Evolutionary conservation across 1,139 yeast species (phyloP).

Genomic region (Blastobotrys raffinosifermentans): DNA sequence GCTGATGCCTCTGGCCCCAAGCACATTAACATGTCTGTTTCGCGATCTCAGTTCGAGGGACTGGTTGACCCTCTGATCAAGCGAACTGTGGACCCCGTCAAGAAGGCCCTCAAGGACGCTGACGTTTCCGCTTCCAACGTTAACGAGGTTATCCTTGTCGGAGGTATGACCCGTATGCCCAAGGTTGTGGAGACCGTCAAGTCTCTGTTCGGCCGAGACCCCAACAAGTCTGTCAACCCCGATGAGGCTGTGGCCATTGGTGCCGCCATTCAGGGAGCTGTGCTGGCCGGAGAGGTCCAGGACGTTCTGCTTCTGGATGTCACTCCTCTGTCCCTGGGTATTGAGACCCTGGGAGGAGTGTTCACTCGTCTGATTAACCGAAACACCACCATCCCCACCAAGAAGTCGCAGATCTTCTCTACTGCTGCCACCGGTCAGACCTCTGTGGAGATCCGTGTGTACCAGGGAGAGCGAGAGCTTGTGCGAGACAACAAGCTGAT

Average conservation of each 20-base stretch:
- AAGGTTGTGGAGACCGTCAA: slow-evolving; percentile 97
- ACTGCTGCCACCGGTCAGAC: slow-evolving; percentile 99
- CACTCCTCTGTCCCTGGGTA: slow-evolving; percentile 95
- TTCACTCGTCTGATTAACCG: slow-evolving; percentile 96
- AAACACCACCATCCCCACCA: slow-evolving; percentile 97
- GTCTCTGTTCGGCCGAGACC: slow-evolving; percentile 86
- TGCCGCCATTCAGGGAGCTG: slow-evolving; percentile 99
- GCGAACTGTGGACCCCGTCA: slow-evolving; percentile 94
- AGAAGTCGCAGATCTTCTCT: slow-evolving; percentile 94
- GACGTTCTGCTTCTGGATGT: slow-evolving; percentile 93
- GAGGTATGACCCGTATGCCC: slow-evolving; percentile 99
- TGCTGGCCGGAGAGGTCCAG: slow-evolving; percentile 95
- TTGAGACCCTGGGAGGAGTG: slow-evolving; percentile 98
- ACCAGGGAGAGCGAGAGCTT: slow-evolving; percentile 99
- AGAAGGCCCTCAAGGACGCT: slow-evolving; percentile 96
- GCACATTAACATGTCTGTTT: slow-evolving; percentile 90
- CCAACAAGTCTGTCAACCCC: slow-evolving; percentile 98
- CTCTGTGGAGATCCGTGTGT: slow-evolving; percentile 96
- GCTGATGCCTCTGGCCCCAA: slow-evolving; percentile 96
- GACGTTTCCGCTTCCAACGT: slow-evolving; percentile 76
- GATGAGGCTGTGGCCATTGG: slow-evolving; percentile 99
- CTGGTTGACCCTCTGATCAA: slow-evolving; percentile 88
- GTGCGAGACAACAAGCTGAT: slow-evolving; percentile 98
- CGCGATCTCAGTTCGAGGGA: slow-evolving; percentile 90
- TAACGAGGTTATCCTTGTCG: slow-evolving; percentile 94